Conservation (phyloP, 805 yeast species). For the Sporopachydermia lactativora region DNA sequence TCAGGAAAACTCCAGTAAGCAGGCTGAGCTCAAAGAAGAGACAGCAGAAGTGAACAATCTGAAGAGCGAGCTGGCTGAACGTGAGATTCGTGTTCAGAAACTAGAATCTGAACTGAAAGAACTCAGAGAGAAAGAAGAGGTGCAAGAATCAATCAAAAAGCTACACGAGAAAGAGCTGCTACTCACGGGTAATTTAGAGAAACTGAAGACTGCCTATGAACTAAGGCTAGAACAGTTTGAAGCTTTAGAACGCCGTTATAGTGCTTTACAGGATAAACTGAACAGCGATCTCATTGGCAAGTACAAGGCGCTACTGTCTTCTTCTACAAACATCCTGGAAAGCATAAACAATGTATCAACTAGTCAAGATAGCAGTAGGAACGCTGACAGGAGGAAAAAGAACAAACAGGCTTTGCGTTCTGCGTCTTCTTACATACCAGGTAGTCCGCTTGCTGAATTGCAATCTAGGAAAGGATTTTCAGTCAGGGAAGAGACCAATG, state of each 20-base stretch:
- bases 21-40: too few relatives aligned
- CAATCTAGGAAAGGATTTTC: background rate
- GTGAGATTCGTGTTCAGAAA: background rate
- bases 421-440: background rate
- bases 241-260: background rate
- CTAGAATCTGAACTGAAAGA: background rate
- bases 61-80: background rate
- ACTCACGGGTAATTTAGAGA: background rate
- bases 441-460: background rate
- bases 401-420: background rate
- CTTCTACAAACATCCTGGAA: background rate
- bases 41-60: too few relatives aligned
- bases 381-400: too few relatives aligned
- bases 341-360: background rate
- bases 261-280: background rate
- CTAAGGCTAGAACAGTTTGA: background rate
- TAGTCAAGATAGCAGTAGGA: too few relatives aligned
- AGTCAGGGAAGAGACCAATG: background rate
- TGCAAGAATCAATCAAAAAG: background rate
- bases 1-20: too few relatives aligned
- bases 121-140: background rate
- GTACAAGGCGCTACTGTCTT: background rate
- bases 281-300: background rate
- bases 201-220: slow-evolving; percentile 1
- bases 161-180: background rate